Conservation (phyloP, 23 red algal species). For the Gracilaria vermiculophylla region DNA sequence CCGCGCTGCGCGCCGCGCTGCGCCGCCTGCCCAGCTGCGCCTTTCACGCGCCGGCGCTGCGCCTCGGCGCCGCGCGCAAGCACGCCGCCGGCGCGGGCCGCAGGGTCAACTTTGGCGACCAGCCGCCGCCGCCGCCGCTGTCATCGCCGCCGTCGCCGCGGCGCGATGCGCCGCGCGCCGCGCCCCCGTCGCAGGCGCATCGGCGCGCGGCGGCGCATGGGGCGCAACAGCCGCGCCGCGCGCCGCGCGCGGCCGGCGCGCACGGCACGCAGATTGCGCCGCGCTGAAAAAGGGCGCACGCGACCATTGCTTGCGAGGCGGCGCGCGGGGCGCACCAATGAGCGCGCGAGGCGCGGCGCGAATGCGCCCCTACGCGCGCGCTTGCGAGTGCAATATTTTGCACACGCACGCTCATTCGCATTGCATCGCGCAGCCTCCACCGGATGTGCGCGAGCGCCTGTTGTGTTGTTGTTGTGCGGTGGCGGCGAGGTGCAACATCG, state of each 20-base stretch:
- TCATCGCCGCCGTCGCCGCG: too few relatives aligned
- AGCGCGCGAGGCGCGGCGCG: neutral
- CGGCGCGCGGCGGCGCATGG: neutral
- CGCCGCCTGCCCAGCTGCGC: neutral
- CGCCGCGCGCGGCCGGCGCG: neutral
- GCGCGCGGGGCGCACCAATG: slow-evolving; percentile 13
- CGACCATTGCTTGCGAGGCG: slow-evolving; percentile 27
- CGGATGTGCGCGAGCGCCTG: neutral
- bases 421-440: slow-evolving; percentile 12
- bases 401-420: slow-evolving; percentile 20
- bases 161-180: too few relatives aligned
- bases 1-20: neutral
- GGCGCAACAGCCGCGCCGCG: neutral
- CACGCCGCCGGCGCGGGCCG: neutral
- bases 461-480: neutral
- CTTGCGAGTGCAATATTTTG: slow-evolving; percentile 28
- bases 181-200: too few relatives aligned
- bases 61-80: neutral
- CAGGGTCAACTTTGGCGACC: neutral
- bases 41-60: neutral
- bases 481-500: neutral
- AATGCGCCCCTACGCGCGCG: slow-evolving; percentile 2
- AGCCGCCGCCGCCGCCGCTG: too few relatives aligned
- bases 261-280: neutral
- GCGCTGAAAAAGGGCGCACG: neutral